phyloP scores from a whole-genome alignment of 108 stramenopile species.

The Skeletonema tropicum region DNA sequence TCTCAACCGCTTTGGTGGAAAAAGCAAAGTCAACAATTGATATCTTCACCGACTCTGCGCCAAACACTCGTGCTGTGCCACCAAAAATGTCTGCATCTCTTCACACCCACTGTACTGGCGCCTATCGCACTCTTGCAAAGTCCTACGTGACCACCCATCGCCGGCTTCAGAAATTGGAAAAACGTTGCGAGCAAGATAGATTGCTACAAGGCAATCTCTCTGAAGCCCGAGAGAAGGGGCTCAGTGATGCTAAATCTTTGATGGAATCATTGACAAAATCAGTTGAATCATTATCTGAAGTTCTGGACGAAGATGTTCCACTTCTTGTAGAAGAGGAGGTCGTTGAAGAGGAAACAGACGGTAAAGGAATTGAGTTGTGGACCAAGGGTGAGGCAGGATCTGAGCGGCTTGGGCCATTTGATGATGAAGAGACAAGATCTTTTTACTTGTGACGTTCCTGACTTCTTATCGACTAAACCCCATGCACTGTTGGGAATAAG shows the following conservation, averaged over 20 bases:
- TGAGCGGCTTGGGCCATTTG: slow-evolving; percentile 84
- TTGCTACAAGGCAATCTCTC: slow-evolving; percentile 82
- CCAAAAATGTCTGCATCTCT: slow-evolving; percentile 29
- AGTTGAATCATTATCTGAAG: slow-evolving; percentile 80
- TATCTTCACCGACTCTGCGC: slow-evolving; percentile 13
- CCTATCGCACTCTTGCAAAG: slow-evolving; percentile 65
- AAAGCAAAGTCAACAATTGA: slow-evolving; percentile 25
- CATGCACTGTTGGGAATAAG: slow-evolving; percentile 84
- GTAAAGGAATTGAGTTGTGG: slow-evolving; percentile 76
- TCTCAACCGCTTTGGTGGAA: slow-evolving; percentile 14
- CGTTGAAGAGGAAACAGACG: slow-evolving; percentile 43
- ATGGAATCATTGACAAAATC: slow-evolving; percentile 79
- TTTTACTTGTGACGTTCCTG: slow-evolving; percentile 97
- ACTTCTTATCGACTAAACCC: slow-evolving; percentile 89
- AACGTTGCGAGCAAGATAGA: slow-evolving; percentile 88
- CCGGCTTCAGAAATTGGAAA: slow-evolving; percentile 81
- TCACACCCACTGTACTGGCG: slow-evolving; percentile 68
- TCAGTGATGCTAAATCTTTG: slow-evolving; percentile 84
- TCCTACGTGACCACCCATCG: slow-evolving; percentile 80
- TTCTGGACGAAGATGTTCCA: slow-evolving; percentile 73
- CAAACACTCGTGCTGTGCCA: slow-evolving; percentile 29
- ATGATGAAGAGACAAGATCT: slow-evolving; percentile 86
- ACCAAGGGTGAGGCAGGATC: slow-evolving; percentile 71
- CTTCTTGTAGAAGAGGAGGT: slow-evolving; percentile 74
- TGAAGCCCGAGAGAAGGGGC: slow-evolving; percentile 89